Evolutionary conservation across 75 land plant species (phyloP).

Genomic region (Pseudotsuga menziesii): DNA sequence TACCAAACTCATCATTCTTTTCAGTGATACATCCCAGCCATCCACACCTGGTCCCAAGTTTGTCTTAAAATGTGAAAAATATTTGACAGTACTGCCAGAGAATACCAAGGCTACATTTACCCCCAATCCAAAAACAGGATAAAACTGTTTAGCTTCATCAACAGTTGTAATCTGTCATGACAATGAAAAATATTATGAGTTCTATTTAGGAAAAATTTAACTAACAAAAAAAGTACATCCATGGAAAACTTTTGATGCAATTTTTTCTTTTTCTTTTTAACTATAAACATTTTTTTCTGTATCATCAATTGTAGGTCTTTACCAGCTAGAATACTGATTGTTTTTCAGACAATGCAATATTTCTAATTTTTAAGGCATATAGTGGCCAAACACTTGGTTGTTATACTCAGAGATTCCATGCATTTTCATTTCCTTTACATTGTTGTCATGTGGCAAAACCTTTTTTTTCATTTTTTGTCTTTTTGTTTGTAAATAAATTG

Average conservation of each 20-base stretch:
- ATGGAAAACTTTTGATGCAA: not conserved
- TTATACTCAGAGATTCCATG: too few species aligned
- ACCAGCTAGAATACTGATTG: too few species aligned
- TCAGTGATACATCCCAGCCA: constrained; percentile 89
- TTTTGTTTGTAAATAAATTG: too few species aligned
- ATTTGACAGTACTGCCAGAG: constrained; percentile 93
- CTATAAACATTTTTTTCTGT: too few species aligned
- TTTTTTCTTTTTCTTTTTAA: not conserved
- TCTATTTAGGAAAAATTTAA: not conserved
- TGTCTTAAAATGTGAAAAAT: constrained; percentile 73
- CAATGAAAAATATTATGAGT: not conserved
- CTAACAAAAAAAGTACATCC: not conserved
- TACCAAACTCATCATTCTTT: constrained; percentile 94
- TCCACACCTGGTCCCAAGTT: constrained; percentile 88
- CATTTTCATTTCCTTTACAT: too few species aligned
- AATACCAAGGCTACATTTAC: constrained; percentile 91
- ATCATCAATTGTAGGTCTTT: too few species aligned
- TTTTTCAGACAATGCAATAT: too few species aligned
- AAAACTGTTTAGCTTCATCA: constrained; percentile 88
- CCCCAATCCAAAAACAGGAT: constrained; percentile 87
- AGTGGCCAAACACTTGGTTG: too few species aligned
- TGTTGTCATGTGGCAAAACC: too few species aligned
- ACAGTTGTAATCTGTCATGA: constrained; percentile 81
- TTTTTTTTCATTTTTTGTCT: too few species aligned
- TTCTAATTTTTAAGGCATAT: too few species aligned